Evolutionary conservation across 164 flowering plant genomes (phyloP).

Genomic region (Litsea cubeba): DNA sequence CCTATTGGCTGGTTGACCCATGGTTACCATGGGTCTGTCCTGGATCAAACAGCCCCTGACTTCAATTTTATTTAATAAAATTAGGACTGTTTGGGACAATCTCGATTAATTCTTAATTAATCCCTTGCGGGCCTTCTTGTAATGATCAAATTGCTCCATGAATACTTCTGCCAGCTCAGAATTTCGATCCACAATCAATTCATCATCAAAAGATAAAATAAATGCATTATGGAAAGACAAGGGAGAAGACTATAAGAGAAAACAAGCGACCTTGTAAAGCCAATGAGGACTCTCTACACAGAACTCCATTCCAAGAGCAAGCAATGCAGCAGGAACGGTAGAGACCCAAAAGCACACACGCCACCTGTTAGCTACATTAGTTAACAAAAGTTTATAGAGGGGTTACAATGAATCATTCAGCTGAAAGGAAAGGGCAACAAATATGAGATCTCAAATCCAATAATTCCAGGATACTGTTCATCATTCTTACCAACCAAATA

Average conservation of each 20-base stretch:
- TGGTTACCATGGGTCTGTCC: too few relatives aligned
- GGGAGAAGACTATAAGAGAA: background rate
- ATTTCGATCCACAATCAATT: background rate
- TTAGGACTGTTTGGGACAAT: too few relatives aligned
- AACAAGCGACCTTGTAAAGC: constrained; percentile 70
- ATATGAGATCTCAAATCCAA: background rate
- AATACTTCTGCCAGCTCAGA: background rate
- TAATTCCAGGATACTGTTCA: background rate
- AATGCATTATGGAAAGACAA: background rate
- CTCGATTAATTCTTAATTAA: too few relatives aligned
- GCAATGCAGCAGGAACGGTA: constrained; percentile 71
- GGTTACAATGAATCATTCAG: background rate
- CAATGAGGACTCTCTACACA: constrained; percentile 95
- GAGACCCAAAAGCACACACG: constrained; percentile 93
- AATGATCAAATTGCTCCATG: too few relatives aligned
- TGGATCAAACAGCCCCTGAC: too few relatives aligned
- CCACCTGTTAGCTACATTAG: constrained; percentile 58
- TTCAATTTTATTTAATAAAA: too few relatives aligned
- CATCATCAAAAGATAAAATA: background rate
- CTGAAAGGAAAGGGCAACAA: background rate
- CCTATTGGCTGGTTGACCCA: too few relatives aligned
- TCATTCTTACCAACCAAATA: constrained; percentile 65
- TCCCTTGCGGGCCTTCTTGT: too few relatives aligned
- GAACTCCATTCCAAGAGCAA: constrained; percentile 68
- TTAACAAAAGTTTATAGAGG: background rate